Conservation (phyloP, 495 filamentous ascomycete species). For the Penicillium manginii region DNA sequence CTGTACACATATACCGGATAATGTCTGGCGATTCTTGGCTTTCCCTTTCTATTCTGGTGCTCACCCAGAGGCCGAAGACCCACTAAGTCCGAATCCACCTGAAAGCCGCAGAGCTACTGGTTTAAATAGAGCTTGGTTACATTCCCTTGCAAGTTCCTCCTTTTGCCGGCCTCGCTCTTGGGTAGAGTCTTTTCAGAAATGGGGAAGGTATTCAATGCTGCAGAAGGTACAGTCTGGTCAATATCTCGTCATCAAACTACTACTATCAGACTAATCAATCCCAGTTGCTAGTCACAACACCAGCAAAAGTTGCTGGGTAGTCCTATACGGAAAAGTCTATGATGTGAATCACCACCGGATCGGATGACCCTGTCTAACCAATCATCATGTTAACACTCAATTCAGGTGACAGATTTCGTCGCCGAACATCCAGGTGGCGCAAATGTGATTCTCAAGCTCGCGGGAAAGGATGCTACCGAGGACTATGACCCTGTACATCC, state of each 20-base stretch:
- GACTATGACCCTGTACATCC: conserved; percentile 94
- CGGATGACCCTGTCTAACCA: background rate
- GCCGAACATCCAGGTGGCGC: conserved; percentile 82
- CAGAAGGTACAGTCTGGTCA: conserved; percentile 39
- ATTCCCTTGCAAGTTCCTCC: background rate
- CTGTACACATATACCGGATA: too few species aligned
- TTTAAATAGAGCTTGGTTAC: background rate
- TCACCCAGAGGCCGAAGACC: too few species aligned
- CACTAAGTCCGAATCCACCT: background rate
- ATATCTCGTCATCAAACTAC: conserved; percentile 1
- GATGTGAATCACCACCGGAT: conserved; percentile 60
- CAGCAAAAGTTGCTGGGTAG: conserved; percentile 85
- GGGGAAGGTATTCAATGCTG: conserved; percentile 49
- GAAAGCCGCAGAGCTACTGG: background rate
- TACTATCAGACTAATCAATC: conserved; percentile 10
- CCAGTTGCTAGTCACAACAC: conserved; percentile 79
- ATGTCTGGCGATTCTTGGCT: too few species aligned
- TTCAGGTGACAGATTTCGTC: conserved; percentile 71
- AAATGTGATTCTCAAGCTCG: conserved; percentile 82
- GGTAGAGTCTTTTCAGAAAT: conserved; percentile 31
- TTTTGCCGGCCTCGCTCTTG: background rate
- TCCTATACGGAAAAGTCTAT: conserved; percentile 86
- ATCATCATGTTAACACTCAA: background rate
- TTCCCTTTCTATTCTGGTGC: too few species aligned
- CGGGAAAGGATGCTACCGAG: conserved; percentile 85